These are phyloP conservation scores for Periconia sp. DNA, from an alignment of 2,329 filamentous ascomycete genomes.

Conservation along the genomic window DNA sequence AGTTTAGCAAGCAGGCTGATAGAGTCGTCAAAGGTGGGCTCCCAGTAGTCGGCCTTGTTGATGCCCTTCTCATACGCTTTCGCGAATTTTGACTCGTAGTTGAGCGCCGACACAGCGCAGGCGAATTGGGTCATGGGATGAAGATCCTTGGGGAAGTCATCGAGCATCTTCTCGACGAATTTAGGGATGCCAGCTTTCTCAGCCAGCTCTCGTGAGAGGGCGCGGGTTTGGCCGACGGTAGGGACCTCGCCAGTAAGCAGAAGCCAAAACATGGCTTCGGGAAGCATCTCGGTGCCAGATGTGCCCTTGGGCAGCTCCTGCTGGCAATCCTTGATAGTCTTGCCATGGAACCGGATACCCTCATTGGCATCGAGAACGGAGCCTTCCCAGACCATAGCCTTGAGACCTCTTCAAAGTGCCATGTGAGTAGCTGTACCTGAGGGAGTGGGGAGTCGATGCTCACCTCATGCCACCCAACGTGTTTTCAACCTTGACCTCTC, in stretches of 20 bases:
- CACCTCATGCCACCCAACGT: conserved; percentile 92
- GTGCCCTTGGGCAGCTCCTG: conserved; percentile 89
- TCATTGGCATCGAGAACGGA: conserved; percentile 95
- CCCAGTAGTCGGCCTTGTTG: conserved; percentile 98
- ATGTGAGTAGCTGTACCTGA: conserved; percentile 10
- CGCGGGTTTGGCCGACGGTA: conserved; percentile 76
- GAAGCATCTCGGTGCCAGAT: conserved; percentile 93
- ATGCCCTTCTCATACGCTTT: conserved; percentile 89
- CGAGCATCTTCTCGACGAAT: conserved; percentile 85
- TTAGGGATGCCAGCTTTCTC: conserved; percentile 80
- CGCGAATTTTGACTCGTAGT: conserved; percentile 91
- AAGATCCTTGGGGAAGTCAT: conserved; percentile 83
- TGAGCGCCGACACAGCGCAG: conserved; percentile 92
- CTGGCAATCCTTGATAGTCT: conserved; percentile 98
- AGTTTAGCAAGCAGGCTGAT: conserved; percentile 95
- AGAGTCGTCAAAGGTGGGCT: conserved; percentile 93
- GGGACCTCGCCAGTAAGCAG: conserved; percentile 92
- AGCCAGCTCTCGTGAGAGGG: conserved; percentile 82
- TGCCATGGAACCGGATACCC: conserved; percentile 96
- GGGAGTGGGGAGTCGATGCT: background rate
- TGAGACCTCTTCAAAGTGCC: conserved; percentile 65
- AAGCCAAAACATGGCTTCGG: conserved; percentile 99
- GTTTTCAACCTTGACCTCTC: conserved; percentile 92
- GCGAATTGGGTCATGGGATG: conserved; percentile 99
- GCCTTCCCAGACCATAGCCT: conserved; percentile 98